These are phyloP conservation scores for Penicillium cosmopolitanum DNA, from an alignment of 495 filamentous ascomycete genomes.

Conservation along the genomic window DNA sequence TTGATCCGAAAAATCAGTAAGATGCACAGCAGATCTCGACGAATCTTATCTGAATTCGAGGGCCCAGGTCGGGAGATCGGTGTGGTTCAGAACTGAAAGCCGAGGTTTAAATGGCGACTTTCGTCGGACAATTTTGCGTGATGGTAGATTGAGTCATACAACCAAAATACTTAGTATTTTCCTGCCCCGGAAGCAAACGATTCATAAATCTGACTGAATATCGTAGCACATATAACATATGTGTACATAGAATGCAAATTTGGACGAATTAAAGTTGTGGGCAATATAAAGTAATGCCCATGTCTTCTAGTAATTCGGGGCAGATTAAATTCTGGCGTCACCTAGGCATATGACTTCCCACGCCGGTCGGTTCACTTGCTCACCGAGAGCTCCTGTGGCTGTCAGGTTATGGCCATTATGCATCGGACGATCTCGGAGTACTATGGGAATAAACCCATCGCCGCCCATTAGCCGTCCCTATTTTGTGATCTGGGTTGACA, in stretches of 20 bases:
- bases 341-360: neutral
- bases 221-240: too few species aligned
- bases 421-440: neutral
- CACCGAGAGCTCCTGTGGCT: neutral
- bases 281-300: neutral
- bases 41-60: neutral
- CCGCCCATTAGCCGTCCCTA: conserved; percentile 14
- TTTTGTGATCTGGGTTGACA: conserved; percentile 4
- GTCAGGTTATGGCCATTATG: neutral
- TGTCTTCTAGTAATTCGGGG: too few species aligned
- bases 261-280: neutral
- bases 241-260: too few species aligned
- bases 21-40: neutral
- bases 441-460: conserved; percentile 14
- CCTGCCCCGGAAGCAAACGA: too few species aligned
- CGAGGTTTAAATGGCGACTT: neutral
- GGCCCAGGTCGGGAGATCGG: neutral
- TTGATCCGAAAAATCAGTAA: conserved; percentile 12
- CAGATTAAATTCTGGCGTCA: neutral
- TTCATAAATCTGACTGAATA: too few species aligned
- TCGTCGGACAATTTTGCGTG: too few species aligned
- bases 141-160: too few species aligned
- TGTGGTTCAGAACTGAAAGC: neutral
- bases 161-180: too few species aligned
- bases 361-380: neutral